phyloP scores from a whole-genome alignment of 495 filamentous ascomycete species.

The Talaromyces trachyspermus region DNA sequence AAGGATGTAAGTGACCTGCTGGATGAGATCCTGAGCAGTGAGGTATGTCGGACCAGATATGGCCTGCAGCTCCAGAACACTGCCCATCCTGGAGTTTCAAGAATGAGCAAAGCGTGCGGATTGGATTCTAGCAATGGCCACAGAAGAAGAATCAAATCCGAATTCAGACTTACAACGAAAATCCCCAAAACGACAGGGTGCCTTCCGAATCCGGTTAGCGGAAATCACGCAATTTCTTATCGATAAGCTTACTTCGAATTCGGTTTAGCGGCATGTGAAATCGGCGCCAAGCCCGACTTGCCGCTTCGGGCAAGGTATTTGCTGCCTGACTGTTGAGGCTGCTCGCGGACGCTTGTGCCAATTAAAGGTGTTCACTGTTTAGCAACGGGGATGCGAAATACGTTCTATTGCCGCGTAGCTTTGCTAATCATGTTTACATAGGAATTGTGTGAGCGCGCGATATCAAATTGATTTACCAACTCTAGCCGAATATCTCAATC shows the following conservation, averaged over 20 bases:
- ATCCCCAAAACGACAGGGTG: constrained; percentile 9
- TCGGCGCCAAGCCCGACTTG: neutral
- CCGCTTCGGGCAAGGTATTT: too few relatives aligned
- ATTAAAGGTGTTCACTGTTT: too few relatives aligned
- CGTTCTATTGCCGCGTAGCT: too few relatives aligned
- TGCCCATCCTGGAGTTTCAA: constrained; percentile 27
- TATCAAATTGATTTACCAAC: too few relatives aligned
- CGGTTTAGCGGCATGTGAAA: neutral
- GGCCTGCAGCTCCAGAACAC: constrained; percentile 41
- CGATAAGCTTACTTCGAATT: constrained; percentile 14
- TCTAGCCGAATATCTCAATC: too few relatives aligned
- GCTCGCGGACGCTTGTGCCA: neutral
- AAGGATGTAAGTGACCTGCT: constrained; percentile 89
- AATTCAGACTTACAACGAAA: constrained; percentile 22
- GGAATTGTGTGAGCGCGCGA: too few relatives aligned
- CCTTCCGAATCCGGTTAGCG: constrained; percentile 31
- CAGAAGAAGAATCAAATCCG: neutral
- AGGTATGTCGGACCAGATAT: constrained; percentile 85
- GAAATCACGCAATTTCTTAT: constrained; percentile 36
- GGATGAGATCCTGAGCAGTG: constrained; percentile 83
- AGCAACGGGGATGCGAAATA: too few relatives aligned
- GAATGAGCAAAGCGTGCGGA: neutral
- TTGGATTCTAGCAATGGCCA: neutral
- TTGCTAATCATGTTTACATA: too few relatives aligned
- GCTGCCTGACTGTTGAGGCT: too few relatives aligned